Base-by-base conservation (phyloP, 1,284 basidiomycete genomes). In the Marasmius oreades region DNA sequence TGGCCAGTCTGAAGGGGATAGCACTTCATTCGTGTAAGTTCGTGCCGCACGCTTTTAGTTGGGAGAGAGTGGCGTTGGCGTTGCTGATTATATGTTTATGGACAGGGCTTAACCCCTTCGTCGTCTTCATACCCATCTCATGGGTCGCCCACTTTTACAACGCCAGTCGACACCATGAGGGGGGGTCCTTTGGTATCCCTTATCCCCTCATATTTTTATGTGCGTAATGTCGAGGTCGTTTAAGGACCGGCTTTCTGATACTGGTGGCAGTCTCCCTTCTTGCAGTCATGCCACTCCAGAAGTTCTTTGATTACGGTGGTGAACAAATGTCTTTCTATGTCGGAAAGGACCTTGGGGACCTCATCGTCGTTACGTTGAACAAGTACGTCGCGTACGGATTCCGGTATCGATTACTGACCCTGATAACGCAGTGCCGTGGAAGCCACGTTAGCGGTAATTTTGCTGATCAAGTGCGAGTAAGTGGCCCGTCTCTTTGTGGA, bases 401-500 rank as follows among this genome's bases (percentile, higher is more conserved):
- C 31, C 23, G 5, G 3, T 1, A 20, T 31, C 7, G n/a, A 44
- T 34, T 24, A 14, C 26, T 48, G 20, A 18, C n/a, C n/a, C 26
- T n/a, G 16, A 33, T 51, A 56, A 20, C 53, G 18, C 55, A 81
- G 78, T 63, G 67, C 74, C n/a, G 77, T 82, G 14, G 86, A 88
- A 69, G 86, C 80, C 0, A 84, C 84, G 0, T 71, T 90, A 1
- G 85, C 84, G 0, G 84, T 90, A 53, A 80, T 88, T 55, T 71
- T 90, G 12, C 69, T 89, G 7, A 61, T 70, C 10, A 80, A 80
- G 66, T 60, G 55, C 55, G 55, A 60, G 55, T 86, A 61, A 71
- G 83, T 78, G 7, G 14, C 14, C 5, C n/a, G 10, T 31, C 23
- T 22, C 23, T 16, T 8, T n/a, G 20, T 45, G 5, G 14, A 10